Conservation (phyloP, 345 rosid genomes). For the Pelargonium nanum region DNA sequence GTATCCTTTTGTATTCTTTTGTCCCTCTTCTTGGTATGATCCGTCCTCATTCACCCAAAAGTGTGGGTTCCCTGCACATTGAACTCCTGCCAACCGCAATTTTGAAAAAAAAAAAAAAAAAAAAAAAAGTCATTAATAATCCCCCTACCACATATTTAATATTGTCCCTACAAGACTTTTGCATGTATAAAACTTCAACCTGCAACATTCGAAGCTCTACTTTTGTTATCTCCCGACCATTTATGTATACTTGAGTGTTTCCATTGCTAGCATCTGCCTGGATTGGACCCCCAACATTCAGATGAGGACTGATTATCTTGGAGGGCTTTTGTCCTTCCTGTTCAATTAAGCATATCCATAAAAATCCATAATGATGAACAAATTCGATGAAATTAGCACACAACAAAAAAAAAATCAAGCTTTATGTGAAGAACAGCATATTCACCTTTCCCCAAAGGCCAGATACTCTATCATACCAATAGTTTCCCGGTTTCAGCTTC, state of each 20-base stretch:
- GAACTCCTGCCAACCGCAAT: constrained; percentile 98
- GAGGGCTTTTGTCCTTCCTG: constrained; percentile 97
- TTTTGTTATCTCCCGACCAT: constrained; percentile 92
- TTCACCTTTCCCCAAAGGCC: constrained; percentile 99
- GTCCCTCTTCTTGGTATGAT: constrained; percentile 99
- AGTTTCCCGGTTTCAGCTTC: constrained; percentile 86
- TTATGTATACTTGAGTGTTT: constrained; percentile 81
- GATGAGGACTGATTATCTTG: constrained; percentile 78
- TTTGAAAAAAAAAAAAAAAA: constrained; percentile 13
- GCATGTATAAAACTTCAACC: constrained; percentile 29
- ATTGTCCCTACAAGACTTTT: constrained; percentile 2
- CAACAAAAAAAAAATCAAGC: constrained; percentile 7
- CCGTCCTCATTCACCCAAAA: constrained; percentile 99
- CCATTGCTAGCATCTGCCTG: constrained; percentile 82
- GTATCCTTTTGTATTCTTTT: constrained; percentile 89
- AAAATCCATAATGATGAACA: constrained; percentile 9
- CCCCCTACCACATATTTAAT: constrained; percentile 8
- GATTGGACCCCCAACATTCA: constrained; percentile 85
- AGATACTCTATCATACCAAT: constrained; percentile 99
- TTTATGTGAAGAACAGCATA: constrained; percentile 5
- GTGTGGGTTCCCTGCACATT: constrained; percentile 98
- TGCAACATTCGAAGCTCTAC: constrained; percentile 94
- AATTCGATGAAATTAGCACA: constrained; percentile 4
- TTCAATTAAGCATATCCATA: constrained; percentile 22
- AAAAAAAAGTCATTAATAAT: constrained; percentile 7